These are phyloP conservation scores for Bassia scoparia DNA, from an alignment of 148 eudicot genomes.

Conservation along the genomic window DNA sequence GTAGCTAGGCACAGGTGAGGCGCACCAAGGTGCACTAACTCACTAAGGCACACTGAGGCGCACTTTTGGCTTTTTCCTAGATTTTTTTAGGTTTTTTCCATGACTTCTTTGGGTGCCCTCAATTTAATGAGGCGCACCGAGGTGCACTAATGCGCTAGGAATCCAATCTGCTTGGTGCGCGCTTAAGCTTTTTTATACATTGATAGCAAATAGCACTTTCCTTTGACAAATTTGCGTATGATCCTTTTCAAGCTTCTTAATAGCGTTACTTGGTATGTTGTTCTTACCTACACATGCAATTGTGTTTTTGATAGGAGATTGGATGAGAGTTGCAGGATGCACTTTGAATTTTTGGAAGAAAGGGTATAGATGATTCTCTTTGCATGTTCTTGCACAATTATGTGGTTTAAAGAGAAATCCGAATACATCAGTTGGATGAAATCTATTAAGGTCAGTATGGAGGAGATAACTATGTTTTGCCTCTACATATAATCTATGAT, in stretches of 20 bases:
- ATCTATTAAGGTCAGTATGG: conserved; percentile 49
- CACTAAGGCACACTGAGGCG: too few species aligned
- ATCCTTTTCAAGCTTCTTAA: background rate
- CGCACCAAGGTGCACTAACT: background rate
- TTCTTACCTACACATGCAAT: conserved; percentile 5
- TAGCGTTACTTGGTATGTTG: background rate
- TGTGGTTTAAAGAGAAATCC: conserved; percentile 55
- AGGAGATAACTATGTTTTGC: conserved; percentile 32
- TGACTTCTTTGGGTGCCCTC: too few species aligned
- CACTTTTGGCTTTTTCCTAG: too few species aligned
- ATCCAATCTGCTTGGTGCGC: too few species aligned
- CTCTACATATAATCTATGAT: background rate
- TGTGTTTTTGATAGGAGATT: conserved; percentile 56
- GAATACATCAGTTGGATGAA: conserved; percentile 79
- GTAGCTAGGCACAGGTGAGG: too few species aligned
- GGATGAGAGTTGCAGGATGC: conserved; percentile 81
- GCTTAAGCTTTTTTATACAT: too few species aligned
- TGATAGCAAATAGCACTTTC: background rate
- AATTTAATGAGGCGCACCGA: too few species aligned
- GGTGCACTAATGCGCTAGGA: too few species aligned
- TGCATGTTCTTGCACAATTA: conserved; percentile 65
- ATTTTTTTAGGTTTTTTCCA: too few species aligned
- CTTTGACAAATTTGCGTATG: background rate
- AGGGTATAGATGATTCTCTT: conserved; percentile 79
- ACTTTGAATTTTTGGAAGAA: conserved; percentile 62